Base-by-base conservation (phyloP, 805 yeast genomes). In the Wickerhamomyces sydowiorum region DNA sequence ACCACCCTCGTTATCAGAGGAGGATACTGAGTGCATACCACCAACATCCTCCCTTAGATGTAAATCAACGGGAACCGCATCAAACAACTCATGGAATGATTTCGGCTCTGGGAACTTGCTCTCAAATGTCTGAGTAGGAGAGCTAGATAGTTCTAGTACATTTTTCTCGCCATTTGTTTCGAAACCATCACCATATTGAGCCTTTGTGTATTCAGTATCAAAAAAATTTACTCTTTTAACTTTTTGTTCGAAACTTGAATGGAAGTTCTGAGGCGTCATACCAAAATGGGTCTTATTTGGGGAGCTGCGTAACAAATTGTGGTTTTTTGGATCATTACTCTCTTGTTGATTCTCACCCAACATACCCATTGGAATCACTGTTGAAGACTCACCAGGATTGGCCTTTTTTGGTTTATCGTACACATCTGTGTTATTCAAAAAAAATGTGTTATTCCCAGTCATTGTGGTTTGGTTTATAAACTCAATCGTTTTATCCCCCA, bases 91-190 rank as follows among this genome's bases (percentile, higher is more conserved):
- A 21, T 37, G 38, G 4, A 46, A 23, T 13, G 57, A 49, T 18
- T 35, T 47, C 7, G 51, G 46, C 7, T 49, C 54, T 13, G 56
- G 51, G 31, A 48, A 48, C 38, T 43, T 51, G 13, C 48, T 44
- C 17, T 49, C 53, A 18, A 51, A 43, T 13, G 45, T 45, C 14
- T 51, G 40, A 1, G 51, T 29, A 12, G 46, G 48, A 9, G 57
- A 41, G 35, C 54, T 34, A 36, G 54, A 43, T n/a, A 48, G 37
- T 2, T 36, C 19, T 7, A 33, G 21, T 17, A 6, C n/a, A 13
- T 20, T 32, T 20, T 18, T 32, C 5, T 10, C 14, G 17, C 10
- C 32, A 8, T 5, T 6, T 7, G 17, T 10, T 6, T n/a, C 32
- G 13, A 29, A 29, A 17, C 14, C 10, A 29, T 29, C 10, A 3